These are phyloP conservation scores for Passalora sequoiae DNA, from an alignment of 2,329 filamentous ascomycete species.

Conservation along the genomic window DNA sequence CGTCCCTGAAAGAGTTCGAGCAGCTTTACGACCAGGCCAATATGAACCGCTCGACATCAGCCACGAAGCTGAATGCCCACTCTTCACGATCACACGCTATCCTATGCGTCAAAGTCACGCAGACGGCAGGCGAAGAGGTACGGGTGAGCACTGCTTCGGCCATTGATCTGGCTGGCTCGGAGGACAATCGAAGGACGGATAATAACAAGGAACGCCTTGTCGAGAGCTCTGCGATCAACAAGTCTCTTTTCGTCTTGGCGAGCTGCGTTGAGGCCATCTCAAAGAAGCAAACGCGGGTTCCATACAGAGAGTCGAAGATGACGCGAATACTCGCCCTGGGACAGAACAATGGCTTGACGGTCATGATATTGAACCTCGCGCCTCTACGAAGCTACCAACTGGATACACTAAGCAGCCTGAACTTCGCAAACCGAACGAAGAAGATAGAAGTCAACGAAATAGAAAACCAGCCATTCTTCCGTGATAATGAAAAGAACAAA, in stretches of 20 bases:
- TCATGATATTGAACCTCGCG: constrained; percentile 94
- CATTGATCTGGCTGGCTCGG: constrained; percentile 91
- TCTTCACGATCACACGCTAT: constrained; percentile 97
- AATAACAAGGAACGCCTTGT: constrained; percentile 88
- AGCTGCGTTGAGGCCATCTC: constrained; percentile 95
- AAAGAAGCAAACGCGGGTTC: constrained; percentile 68
- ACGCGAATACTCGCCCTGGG: constrained; percentile 86
- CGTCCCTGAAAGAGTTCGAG: constrained; percentile 78
- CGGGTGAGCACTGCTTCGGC: constrained; percentile 81
- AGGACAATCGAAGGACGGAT: constrained; percentile 90
- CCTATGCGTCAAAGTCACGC: constrained; percentile 79
- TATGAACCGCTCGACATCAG: constrained; percentile 84
- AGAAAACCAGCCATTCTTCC: constrained; percentile 86
- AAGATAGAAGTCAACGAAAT: constrained; percentile 94
- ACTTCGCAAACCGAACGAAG: constrained; percentile 92
- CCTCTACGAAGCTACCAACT: constrained; percentile 89
- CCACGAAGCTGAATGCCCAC: constrained; percentile 93
- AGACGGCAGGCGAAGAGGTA: constrained; percentile 63
- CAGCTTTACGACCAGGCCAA: constrained; percentile 83
- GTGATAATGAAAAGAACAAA: constrained; percentile 32
- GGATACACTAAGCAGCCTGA: constrained; percentile 87
- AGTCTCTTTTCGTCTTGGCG: constrained; percentile 87
- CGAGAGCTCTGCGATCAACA: constrained; percentile 97
- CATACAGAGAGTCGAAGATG: constrained; percentile 95
- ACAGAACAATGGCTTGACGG: constrained; percentile 88